phyloP scores from a whole-genome alignment of 768 basidiomycete species.

The Lanmaoa pseudosensibilis region DNA sequence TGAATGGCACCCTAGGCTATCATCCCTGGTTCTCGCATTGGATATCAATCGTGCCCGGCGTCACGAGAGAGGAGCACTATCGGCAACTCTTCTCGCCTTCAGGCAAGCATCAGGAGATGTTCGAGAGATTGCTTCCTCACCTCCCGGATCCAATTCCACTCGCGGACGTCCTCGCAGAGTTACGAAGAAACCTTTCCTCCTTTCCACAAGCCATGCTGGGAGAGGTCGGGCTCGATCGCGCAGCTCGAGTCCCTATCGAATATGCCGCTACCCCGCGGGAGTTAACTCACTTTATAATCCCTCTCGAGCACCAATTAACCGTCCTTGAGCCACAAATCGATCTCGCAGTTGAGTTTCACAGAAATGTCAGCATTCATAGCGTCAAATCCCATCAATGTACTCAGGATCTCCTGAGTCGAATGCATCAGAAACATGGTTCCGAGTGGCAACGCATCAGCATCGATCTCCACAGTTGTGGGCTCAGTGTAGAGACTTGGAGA shows the following conservation, averaged over 20 bases:
- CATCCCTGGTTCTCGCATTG: slow-evolving; percentile 93
- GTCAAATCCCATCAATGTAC: slow-evolving; percentile 77
- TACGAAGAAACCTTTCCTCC: slow-evolving; percentile 57
- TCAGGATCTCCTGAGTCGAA: slow-evolving; percentile 57
- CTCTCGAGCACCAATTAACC: slow-evolving; percentile 75
- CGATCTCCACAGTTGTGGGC: slow-evolving; percentile 88
- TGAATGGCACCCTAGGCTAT: slow-evolving; percentile 54
- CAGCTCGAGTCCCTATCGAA: slow-evolving; percentile 69
- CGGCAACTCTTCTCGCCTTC: slow-evolving; percentile 57
- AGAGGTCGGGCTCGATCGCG: slow-evolving; percentile 89
- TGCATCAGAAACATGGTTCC: slow-evolving; percentile 56
- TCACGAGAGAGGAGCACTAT: slow-evolving; percentile 76
- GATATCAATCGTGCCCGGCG: slow-evolving; percentile 50
- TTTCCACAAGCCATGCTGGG: slow-evolving; percentile 82
- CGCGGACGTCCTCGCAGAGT: slow-evolving; percentile 51
- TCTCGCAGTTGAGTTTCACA: slow-evolving; percentile 74
- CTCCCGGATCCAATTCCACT: slow-evolving; percentile 77
- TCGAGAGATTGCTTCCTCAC: slow-evolving; percentile 55
- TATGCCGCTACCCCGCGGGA: slow-evolving; percentile 48
- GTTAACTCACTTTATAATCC: slow-evolving; percentile 76
- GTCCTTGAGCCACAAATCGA: slow-evolving; percentile 84
- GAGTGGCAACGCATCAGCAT: slow-evolving; percentile 70
- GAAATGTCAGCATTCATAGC: slow-evolving; percentile 86
- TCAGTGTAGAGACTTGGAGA: slow-evolving; percentile 74
- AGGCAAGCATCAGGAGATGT: slow-evolving; percentile 37